phyloP scores from a whole-genome alignment of 192 early-diverging fungal species.

The Mortierella alpina region DNA sequence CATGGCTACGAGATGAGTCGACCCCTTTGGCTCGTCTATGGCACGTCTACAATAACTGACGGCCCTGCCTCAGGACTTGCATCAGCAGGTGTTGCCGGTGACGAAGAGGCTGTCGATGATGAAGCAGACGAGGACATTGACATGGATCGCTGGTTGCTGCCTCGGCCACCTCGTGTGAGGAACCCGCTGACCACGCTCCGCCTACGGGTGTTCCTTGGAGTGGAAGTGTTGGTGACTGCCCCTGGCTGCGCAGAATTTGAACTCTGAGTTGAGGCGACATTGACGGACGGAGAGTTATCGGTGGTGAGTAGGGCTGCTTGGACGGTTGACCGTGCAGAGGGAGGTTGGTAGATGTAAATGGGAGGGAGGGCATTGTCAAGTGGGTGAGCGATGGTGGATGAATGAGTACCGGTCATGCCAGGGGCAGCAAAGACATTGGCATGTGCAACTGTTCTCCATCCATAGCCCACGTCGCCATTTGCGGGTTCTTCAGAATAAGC shows the following conservation, averaged over 20 bases:
- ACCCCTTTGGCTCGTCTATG: no score
- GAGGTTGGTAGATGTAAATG: constrained; percentile 23
- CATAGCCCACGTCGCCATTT: constrained; percentile 32
- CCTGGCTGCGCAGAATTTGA: background rate
- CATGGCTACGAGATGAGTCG: no score
- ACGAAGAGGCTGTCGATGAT: background rate
- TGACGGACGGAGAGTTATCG: constrained; percentile 29
- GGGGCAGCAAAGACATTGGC: background rate
- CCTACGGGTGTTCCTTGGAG: background rate
- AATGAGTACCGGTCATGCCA: background rate
- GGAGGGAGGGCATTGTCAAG: constrained; percentile 18
- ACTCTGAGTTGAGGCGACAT: background rate
- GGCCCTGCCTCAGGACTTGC: no score
- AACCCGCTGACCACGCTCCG: constrained; percentile 11
- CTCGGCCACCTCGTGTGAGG: background rate
- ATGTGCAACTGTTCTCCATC: constrained; percentile 4
- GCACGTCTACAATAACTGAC: no score
- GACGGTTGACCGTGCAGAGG: constrained; percentile 17
- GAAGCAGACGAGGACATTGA: constrained; percentile 2
- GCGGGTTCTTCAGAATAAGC: constrained; percentile 13
- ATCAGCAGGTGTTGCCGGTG: background rate
- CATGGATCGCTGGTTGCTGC: constrained; percentile 1
- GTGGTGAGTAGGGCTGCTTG: constrained; percentile 20
- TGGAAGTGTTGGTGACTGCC: background rate
- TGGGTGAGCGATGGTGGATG: constrained; percentile 2